Evolutionary conservation across 192 early-diverging fungal species (phyloP).

Genomic region (Phycomyces nitens): DNA sequence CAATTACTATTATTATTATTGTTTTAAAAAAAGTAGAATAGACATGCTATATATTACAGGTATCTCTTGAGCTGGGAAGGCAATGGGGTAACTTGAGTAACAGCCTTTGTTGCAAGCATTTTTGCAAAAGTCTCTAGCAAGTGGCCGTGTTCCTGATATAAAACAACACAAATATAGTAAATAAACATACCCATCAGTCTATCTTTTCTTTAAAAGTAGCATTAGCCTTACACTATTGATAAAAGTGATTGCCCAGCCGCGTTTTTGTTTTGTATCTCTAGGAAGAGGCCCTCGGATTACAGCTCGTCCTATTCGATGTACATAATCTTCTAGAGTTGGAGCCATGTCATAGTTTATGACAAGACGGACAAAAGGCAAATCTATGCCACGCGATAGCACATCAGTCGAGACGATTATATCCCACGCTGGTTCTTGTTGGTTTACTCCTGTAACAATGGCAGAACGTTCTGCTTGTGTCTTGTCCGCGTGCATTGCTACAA

Average conservation of each 20-base stretch:
- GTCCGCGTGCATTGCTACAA: slow-evolving; percentile 49
- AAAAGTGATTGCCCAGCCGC: slow-evolving; percentile 56
- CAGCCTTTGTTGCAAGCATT: slow-evolving; percentile 37
- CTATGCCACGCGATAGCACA: slow-evolving; percentile 49
- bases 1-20: too few relatives aligned
- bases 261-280: slow-evolving; percentile 12
- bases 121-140: slow-evolving; percentile 44
- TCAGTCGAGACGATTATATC: slow-evolving; percentile 51
- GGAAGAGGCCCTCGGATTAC: slow-evolving; percentile 18
- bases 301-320: slow-evolving; percentile 54
- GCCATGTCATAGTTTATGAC: slow-evolving; percentile 62
- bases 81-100: slow-evolving; percentile 46
- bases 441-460: slow-evolving; percentile 29
- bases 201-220: background rate
- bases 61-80: slow-evolving; percentile 37
- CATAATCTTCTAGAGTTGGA: slow-evolving; percentile 50
- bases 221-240: slow-evolving; percentile 42
- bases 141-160: slow-evolving; percentile 38
- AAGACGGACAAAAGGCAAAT: slow-evolving; percentile 43
- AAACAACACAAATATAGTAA: background rate
- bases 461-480: slow-evolving; percentile 44
- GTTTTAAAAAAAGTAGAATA: background rate
- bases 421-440: slow-evolving; percentile 15
- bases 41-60: slow-evolving; percentile 8
- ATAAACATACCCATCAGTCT: background rate